Evolutionary conservation across 1,284 basidiomycete genomes (phyloP).

Genomic region (Leccinum subrobustum): DNA sequence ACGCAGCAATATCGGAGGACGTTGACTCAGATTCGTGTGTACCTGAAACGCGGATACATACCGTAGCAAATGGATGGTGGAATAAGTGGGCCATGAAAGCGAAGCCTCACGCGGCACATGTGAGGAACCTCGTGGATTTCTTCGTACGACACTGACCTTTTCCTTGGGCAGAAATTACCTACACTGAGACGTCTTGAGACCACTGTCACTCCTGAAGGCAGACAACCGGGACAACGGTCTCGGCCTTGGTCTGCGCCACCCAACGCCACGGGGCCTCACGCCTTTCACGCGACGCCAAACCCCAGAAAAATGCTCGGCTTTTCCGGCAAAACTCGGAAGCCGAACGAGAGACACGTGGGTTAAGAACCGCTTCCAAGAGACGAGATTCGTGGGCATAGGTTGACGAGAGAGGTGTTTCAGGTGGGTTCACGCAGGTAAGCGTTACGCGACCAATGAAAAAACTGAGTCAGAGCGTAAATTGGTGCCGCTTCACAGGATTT

Average conservation of each 20-base stretch:
- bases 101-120: conserved; percentile 17
- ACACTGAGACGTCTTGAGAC: conserved; percentile 44
- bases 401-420: conserved; percentile 6
- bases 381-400: background rate
- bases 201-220: conserved; percentile 46
- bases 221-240: conserved; percentile 28
- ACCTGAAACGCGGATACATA: conserved; percentile 36
- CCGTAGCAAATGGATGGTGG: conserved; percentile 62
- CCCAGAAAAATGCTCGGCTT: conserved; percentile 16
- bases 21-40: conserved; percentile 23
- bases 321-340: conserved; percentile 7
- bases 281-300: conserved; percentile 14
- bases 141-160: conserved; percentile 16
- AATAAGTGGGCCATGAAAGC: conserved; percentile 47
- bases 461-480: background rate
- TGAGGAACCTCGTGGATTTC: conserved; percentile 19
- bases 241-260: conserved; percentile 27
- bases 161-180: conserved; percentile 30
- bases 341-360: conserved; percentile 11
- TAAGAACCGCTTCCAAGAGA: conserved; percentile 9
- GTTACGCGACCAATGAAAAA: conserved; percentile 3
- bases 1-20: conserved; percentile 17
- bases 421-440: conserved; percentile 16
- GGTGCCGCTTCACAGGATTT: conserved; percentile 10
- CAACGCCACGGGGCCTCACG: conserved; percentile 16